phyloP scores from a whole-genome alignment of 768 basidiomycete species.

The Kondoa malvinella region DNA sequence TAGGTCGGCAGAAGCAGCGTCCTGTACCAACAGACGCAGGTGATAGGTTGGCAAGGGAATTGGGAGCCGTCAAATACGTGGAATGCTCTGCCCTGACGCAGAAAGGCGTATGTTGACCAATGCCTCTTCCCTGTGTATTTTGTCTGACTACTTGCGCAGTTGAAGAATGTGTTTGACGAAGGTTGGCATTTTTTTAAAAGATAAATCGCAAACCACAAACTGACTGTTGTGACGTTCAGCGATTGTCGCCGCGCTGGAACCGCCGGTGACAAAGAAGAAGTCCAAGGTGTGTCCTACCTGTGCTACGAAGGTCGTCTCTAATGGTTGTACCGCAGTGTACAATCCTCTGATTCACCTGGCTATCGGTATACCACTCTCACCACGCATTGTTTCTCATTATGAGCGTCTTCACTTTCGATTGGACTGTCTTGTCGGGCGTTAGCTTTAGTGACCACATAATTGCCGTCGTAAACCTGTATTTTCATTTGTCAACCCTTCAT shows the following conservation, averaged over 20 bases:
- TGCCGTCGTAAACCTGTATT: no score
- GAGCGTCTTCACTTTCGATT: no score
- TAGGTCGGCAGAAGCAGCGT: slow-evolving; percentile 86
- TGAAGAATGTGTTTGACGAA: slow-evolving; percentile 99
- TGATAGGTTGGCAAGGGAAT: slow-evolving; percentile 84
- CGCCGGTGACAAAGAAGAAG: slow-evolving; percentile 74
- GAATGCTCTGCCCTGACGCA: slow-evolving; percentile 98
- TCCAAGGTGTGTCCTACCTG: background rate
- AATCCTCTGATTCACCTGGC: background rate
- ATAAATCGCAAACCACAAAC: no score
- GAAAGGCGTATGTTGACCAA: slow-evolving; percentile 44
- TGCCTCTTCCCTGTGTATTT: background rate
- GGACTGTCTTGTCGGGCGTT: no score
- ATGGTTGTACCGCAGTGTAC: background rate
- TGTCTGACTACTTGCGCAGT: slow-evolving; percentile 16
- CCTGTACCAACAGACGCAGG: slow-evolving; percentile 77
- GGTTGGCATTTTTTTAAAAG: background rate
- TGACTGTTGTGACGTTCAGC: slow-evolving; percentile 34
- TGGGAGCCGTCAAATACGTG: slow-evolving; percentile 97
- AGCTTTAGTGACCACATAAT: no score
- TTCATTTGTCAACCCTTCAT: no score
- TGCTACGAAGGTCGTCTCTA: background rate
- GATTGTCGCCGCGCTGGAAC: slow-evolving; percentile 95
- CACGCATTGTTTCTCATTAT: no score
- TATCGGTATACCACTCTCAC: no score